Conservation (phyloP, 768 basidiomycete genomes). For the Coprinellus micaceus region DNA sequence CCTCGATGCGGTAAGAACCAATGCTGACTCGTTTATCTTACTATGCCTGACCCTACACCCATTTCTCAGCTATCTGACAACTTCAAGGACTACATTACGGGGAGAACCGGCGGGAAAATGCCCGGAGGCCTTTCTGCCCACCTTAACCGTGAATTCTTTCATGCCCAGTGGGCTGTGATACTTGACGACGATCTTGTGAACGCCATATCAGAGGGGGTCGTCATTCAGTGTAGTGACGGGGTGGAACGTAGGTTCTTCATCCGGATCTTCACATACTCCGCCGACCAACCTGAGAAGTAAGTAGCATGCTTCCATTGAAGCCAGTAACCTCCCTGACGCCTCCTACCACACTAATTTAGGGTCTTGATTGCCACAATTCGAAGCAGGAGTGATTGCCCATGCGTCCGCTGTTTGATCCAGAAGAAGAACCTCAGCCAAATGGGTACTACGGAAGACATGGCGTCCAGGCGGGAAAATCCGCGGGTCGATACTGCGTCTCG, state of each 20-base stretch:
- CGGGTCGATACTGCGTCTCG: background rate
- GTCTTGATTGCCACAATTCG: too few species aligned
- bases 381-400: too few species aligned
- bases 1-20: conserved; percentile 26
- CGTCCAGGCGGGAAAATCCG: too few species aligned
- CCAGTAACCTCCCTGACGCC: background rate
- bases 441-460: too few species aligned
- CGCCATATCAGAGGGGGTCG: background rate
- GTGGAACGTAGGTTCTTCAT: background rate
- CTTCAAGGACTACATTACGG: background rate
- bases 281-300: conserved; percentile 9
- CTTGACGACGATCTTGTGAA: conserved; percentile 5
- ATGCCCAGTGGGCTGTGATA: conserved; percentile 2
- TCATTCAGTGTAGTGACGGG: conserved; percentile 3
- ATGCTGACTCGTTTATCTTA: background rate
- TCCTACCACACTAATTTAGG: background rate
- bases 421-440: too few species aligned
- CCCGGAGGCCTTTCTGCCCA: background rate
- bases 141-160: conserved; percentile 2
- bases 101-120: background rate
- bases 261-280: conserved; percentile 10
- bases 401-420: too few species aligned
- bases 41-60: background rate
- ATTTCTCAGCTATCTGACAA: conserved; percentile 10
- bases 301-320: background rate